A percentile compares a stretch with the other conserved stretches of the same genome.
Evolutionary conservation across 2,329 filamentous ascomycete species (phyloP).

Genomic region (Colletotrichum tabaci): DNA sequence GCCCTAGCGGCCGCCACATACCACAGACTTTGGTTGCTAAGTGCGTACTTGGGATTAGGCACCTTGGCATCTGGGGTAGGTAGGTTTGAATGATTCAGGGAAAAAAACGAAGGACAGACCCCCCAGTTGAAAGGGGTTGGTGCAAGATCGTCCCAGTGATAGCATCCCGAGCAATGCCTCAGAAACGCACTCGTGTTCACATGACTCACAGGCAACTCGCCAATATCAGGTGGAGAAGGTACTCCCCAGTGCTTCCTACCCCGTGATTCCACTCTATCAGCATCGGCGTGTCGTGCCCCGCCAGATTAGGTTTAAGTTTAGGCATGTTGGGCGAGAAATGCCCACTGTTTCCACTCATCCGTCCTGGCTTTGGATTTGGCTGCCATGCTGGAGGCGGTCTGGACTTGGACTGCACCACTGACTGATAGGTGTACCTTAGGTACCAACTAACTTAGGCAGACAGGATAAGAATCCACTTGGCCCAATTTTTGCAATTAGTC

Average conservation of each 20-base stretch:
- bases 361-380: background rate
- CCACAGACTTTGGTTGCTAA: background rate
- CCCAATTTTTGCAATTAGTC: background rate
- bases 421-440: too few relatives aligned
- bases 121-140: background rate
- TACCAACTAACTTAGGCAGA: too few relatives aligned
- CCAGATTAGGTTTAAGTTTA: conserved; percentile 42
- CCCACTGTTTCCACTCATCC: background rate
- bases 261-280: conserved; percentile 13
- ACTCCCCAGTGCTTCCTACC: conserved; percentile 5
- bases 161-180: background rate
- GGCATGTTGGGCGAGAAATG: conserved; percentile 19
- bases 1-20: conserved; percentile 24
- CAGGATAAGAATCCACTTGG: background rate
- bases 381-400: background rate
- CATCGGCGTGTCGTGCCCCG: conserved; percentile 23
- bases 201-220: background rate
- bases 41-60: background rate
- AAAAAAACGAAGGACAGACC: too few relatives aligned
- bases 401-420: background rate
- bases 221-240: background rate
- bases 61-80: background rate
- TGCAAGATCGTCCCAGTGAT: background rate
- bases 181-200: background rate
- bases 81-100: too few relatives aligned